Percentiles rank a stretch among this genome's conserved stretches.
phyloP scores from a whole-genome alignment of 164 flowering plant genomes.

The Piper longum region DNA sequence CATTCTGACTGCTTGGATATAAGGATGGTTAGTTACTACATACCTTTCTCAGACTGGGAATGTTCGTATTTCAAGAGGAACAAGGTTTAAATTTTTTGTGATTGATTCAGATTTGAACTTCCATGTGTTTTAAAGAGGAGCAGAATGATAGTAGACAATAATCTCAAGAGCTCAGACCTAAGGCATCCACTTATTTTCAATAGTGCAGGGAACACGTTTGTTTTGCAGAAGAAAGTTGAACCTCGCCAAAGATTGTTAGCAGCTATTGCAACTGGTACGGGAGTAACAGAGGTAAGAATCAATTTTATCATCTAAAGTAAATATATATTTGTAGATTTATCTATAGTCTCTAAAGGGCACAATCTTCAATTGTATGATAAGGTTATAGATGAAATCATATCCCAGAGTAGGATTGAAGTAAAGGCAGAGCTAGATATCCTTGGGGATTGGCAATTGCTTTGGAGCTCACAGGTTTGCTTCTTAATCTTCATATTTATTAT shows the following conservation, averaged over 20 bases:
- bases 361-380: constrained; percentile 13
- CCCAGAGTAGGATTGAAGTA: constrained; percentile 15
- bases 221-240: constrained; percentile 78
- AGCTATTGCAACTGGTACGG: constrained; percentile 46
- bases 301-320: too few species aligned
- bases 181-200: constrained; percentile 5
- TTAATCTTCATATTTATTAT: too few species aligned
- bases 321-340: too few species aligned
- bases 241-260: constrained; percentile 64
- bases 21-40: constrained; percentile 94
- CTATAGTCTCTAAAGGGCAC: background rate
- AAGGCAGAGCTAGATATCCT: constrained; percentile 36
- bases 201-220: constrained; percentile 99
- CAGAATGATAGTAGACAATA: background rate
- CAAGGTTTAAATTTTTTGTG: constrained; percentile 36
- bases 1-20: constrained; percentile 90
- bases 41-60: constrained; percentile 78
- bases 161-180: background rate
- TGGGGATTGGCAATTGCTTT: constrained; percentile 82
- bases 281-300: constrained; percentile 11
- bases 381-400: constrained; percentile 62
- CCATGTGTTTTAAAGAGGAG: background rate
- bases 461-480: constrained; percentile 75
- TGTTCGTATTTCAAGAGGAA: constrained; percentile 85
- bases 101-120: background rate